Conservation (phyloP, 208 protist genomes). For the Acanthamoeba royreba region DNA sequence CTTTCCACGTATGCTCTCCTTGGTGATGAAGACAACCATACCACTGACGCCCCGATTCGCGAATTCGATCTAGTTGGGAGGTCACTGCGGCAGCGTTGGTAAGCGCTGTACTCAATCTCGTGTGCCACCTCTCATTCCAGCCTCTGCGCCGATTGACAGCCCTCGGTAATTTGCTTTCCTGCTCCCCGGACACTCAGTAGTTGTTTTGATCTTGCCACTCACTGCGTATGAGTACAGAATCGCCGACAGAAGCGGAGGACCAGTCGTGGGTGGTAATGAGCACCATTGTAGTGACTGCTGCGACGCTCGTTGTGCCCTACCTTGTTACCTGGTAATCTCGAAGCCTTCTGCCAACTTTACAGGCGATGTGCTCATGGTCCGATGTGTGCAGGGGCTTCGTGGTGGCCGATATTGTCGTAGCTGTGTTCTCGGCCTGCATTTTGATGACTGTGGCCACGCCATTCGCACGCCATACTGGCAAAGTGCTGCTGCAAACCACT, state of each 20-base stretch:
- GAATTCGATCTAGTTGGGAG: neutral
- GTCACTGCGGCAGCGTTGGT: too few species aligned
- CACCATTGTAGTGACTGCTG: neutral
- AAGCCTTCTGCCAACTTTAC: neutral
- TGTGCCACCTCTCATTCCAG: neutral
- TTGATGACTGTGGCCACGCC: neutral
- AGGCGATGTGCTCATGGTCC: neutral
- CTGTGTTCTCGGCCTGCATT: neutral
- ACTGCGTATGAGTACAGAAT: neutral
- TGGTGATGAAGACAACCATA: neutral
- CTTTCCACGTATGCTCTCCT: neutral
- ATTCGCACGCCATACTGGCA: neutral
- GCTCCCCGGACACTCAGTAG: neutral
- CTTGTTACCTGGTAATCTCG: neutral
- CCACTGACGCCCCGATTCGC: neutral
- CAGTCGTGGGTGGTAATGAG: neutral
- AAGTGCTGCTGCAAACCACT: neutral
- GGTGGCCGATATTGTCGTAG: neutral
- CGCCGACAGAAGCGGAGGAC: neutral
- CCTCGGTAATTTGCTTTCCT: neutral
- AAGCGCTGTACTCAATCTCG: neutral
- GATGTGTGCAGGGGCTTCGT: neutral
- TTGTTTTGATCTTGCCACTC: neutral
- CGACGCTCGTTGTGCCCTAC: neutral
- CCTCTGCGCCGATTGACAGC: neutral